Base-by-base conservation (phyloP, 1,139 yeast species). In the Kodamaea arcana region DNA sequence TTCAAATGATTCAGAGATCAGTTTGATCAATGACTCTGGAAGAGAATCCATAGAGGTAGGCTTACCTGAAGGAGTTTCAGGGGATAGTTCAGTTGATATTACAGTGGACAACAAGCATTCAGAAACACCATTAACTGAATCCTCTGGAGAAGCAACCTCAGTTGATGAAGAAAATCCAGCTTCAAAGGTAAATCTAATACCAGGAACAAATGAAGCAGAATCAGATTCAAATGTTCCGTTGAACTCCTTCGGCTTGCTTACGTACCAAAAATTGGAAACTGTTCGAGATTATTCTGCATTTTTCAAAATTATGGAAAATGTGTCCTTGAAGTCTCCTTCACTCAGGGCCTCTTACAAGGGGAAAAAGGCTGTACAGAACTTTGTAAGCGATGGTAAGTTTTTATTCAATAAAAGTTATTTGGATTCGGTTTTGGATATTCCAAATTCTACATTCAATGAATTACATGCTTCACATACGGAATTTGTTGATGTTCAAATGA, bases 341-440 rank as follows among this genome's bases (percentile, higher is more conserved):
- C 46, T 69, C 31, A 69, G 68, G 43, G 62, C 41, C 29, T 54
- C 58, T 27, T 69, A 67, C 46, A 57, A 54, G 32, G 43, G 47
- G 2, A 34, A 37, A 12, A 30, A 29, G 24, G 73, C 72, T 5
- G 48, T 44, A 30, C 72, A 67, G 39, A 33, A 48, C 15, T 60
- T 59, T 34, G 43, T 58, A 12, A 39, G 37, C 20, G 51, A 52
- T 29, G 29, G 29, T 11, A 46, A 48, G n/a, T 58, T 62, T 36
- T 43, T 65, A 6, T 63, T 68, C 40, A 54, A 60, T 27, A 68
- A 67, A 41, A 62, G 59, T 15, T 65, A 64, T 40, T 55, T 69
- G 35, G 69, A 64, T 40, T 54, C 55, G 39, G 62, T 69, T 4
- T 54, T 69, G 41, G 69, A 66, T 38, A 51, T 69, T 16, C 56